A percentile compares a stretch with the other conserved stretches of the same genome.
These are phyloP conservation scores for Pythium rhizo-oryzae DNA, from an alignment of 352 stramenopile genomes.

Conservation along the genomic window DNA sequence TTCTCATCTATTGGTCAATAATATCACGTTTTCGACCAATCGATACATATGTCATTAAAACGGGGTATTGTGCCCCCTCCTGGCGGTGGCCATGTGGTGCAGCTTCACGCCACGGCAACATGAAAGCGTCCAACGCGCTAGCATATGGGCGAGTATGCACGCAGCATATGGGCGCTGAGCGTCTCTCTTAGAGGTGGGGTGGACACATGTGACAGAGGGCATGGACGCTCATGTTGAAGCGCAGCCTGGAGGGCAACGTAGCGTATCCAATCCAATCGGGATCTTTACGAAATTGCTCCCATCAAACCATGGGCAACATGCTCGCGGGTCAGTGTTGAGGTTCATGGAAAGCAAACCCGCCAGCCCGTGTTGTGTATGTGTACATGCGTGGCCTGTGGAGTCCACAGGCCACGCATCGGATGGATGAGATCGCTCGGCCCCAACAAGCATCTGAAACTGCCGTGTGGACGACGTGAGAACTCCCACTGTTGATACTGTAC, in stretches of 20 bases:
- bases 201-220: slow-evolving; percentile 5
- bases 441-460: background rate
- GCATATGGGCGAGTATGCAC: background rate
- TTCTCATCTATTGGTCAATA: background rate
- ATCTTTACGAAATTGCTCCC: too few species aligned
- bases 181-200: background rate
- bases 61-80: too few species aligned
- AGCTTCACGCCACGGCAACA: too few species aligned
- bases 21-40: slow-evolving; percentile 10
- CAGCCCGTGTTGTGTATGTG: background rate
- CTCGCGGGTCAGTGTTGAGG: too few species aligned
- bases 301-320: too few species aligned
- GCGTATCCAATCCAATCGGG: too few species aligned
- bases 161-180: background rate
- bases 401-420: too few species aligned
- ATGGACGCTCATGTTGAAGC: slow-evolving; percentile 7
- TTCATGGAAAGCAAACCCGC: background rate
- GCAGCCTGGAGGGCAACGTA: background rate
- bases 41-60: background rate
- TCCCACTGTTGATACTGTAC: too few species aligned
- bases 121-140: background rate
- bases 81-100: too few species aligned
- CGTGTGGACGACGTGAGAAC: background rate
- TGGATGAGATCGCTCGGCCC: background rate
- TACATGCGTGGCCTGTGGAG: too few species aligned